These are phyloP conservation scores for Aspergillus sp. DNA, from an alignment of 2,329 filamentous ascomycete species.

Conservation along the genomic window DNA sequence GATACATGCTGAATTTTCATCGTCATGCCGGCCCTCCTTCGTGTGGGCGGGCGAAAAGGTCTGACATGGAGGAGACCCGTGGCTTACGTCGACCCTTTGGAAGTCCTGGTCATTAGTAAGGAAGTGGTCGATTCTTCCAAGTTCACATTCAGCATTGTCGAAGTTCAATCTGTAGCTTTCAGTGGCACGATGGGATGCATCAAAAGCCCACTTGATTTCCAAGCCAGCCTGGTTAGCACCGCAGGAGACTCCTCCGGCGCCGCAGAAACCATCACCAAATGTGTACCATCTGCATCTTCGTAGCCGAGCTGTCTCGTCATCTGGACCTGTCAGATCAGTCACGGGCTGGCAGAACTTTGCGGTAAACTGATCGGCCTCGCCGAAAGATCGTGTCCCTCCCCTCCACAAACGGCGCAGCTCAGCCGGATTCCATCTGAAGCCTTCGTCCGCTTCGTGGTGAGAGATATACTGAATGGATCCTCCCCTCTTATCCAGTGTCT, in stretches of 20 bases:
- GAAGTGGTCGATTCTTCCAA: conserved; percentile 49
- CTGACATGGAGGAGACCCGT: conserved; percentile 77
- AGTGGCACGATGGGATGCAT: conserved; percentile 59
- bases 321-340: conserved; percentile 17
- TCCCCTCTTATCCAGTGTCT: conserved; percentile 22
- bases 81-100: conserved; percentile 64
- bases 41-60: conserved; percentile 74
- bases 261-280: conserved; percentile 70
- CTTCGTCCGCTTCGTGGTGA: conserved; percentile 29
- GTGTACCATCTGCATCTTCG: conserved; percentile 53
- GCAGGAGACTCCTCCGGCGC: conserved; percentile 61
- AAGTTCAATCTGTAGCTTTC: conserved; percentile 63
- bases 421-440: conserved; percentile 8
- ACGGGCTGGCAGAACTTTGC: neutral
- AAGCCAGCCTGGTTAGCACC: conserved; percentile 63
- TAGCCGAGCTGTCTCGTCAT: conserved; percentile 19
- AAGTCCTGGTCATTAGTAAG: conserved; percentile 30
- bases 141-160: conserved; percentile 32
- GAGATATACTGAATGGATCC: conserved; percentile 30
- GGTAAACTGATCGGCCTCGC: conserved; percentile 14
- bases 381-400: conserved; percentile 28
- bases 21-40: conserved; percentile 55
- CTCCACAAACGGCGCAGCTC: conserved; percentile 34
- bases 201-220: conserved; percentile 61
- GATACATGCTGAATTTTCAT: conserved; percentile 62